These are phyloP conservation scores for Bipolaris sorokiniana DNA, from an alignment of 2,329 filamentous ascomycete species.

Conservation along the genomic window DNA sequence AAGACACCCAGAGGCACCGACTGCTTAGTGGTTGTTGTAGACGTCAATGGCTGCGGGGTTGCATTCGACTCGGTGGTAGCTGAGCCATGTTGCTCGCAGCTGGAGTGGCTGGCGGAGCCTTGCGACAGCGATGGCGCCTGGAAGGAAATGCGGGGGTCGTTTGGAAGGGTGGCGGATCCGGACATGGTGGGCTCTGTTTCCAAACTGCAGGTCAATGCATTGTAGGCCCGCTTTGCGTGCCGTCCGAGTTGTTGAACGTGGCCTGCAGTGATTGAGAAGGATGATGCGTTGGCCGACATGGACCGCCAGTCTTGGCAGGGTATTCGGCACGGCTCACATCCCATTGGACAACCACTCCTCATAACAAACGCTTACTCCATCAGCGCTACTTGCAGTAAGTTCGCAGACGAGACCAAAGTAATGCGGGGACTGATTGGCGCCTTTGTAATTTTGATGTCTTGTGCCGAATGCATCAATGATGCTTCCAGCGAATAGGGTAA, in stretches of 20 bases:
- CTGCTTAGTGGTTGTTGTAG: constrained; percentile 45
- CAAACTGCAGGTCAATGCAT: constrained; percentile 50
- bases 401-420: background rate
- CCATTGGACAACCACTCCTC: constrained; percentile 25
- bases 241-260: constrained; percentile 42
- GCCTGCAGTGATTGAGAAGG: constrained; percentile 43
- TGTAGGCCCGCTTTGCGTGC: constrained; percentile 45
- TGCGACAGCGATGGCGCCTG: constrained; percentile 30
- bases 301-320: constrained; percentile 28
- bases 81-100: constrained; percentile 27
- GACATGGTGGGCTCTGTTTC: constrained; percentile 42
- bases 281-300: constrained; percentile 41
- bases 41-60: constrained; percentile 43
- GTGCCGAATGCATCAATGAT: background rate
- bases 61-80: constrained; percentile 28
- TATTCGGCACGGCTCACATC: constrained; percentile 17
- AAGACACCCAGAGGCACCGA: constrained; percentile 42
- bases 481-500: background rate
- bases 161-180: constrained; percentile 35
- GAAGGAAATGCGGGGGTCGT: constrained; percentile 31
- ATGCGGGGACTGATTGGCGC: background rate
- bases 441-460: background rate
- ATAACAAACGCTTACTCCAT: constrained; percentile 19
- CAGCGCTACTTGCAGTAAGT: constrained; percentile 1
- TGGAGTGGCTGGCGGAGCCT: constrained; percentile 26